phyloP scores from a whole-genome alignment of 768 basidiomycete genomes.

The Cystofilobasidium bisporidii region DNA sequence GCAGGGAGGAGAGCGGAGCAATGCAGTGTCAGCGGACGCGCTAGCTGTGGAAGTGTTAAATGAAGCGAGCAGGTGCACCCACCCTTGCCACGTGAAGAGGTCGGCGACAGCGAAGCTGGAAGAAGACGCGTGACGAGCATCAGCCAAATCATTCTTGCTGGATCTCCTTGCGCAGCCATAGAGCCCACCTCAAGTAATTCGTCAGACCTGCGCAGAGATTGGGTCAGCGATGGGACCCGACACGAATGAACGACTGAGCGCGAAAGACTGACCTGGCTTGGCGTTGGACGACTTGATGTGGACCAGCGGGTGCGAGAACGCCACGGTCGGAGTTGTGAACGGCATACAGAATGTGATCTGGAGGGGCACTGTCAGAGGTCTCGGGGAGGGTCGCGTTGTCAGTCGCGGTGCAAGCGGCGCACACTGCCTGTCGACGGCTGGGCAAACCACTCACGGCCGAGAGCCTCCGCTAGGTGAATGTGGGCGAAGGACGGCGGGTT shows the following conservation, averaged over 20 bases:
- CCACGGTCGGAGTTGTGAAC: constrained; percentile 51
- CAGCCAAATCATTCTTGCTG: too few species aligned
- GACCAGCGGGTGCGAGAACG: constrained; percentile 58
- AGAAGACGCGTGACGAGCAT: too few species aligned
- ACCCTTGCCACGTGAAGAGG: constrained; percentile 56
- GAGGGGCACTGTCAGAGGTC: constrained; percentile 30
- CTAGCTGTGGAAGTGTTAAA: too few species aligned
- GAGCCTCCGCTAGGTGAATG: constrained; percentile 56
- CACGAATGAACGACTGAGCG: neutral
- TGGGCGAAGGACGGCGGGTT: constrained; percentile 64
- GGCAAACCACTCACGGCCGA: constrained; percentile 43
- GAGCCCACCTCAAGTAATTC: constrained; percentile 45
- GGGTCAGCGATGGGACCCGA: too few species aligned
- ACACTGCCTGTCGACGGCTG: too few species aligned
- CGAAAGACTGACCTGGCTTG: constrained; percentile 32
- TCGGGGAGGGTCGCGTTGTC: too few species aligned
- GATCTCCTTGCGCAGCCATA: too few species aligned
- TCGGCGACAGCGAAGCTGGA: constrained; percentile 55
- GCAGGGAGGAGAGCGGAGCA: constrained; percentile 2
- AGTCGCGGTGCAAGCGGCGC: too few species aligned
- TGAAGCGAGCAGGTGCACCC: constrained; percentile 9
- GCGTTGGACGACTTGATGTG: constrained; percentile 53
- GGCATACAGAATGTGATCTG: constrained; percentile 46
- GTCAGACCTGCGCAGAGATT: constrained; percentile 30
- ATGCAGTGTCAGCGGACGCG: neutral